These are phyloP conservation scores for Pilatotrama ljubarskyi DNA, from an alignment of 768 basidiomycete genomes.

Conservation along the genomic window DNA sequence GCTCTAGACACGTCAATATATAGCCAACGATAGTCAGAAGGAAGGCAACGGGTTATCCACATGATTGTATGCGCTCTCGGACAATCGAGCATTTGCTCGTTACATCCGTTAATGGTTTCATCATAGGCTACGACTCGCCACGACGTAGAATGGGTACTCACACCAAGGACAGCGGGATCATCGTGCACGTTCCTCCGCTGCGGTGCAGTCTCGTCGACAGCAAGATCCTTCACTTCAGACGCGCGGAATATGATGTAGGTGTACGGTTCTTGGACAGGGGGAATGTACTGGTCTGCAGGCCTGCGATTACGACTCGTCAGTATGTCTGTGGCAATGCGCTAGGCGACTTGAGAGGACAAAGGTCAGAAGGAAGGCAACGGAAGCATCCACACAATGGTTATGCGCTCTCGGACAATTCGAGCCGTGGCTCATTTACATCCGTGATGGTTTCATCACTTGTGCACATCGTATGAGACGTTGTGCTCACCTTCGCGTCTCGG, in stretches of 20 bases:
- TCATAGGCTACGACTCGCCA: constrained; percentile 27
- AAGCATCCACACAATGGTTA: constrained; percentile 52
- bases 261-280: constrained; percentile 81
- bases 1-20: constrained; percentile 8
- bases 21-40: constrained; percentile 42
- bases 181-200: constrained; percentile 66
- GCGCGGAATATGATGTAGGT: constrained; percentile 91
- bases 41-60: constrained; percentile 66
- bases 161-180: constrained; percentile 83
- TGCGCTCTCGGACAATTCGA: constrained; percentile 44
- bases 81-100: constrained; percentile 37
- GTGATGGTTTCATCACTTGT: constrained; percentile 37
- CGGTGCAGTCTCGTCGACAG: constrained; percentile 68
- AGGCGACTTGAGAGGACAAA: neutral
- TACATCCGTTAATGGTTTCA: constrained; percentile 50
- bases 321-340: neutral
- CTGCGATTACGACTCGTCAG: constrained; percentile 40
- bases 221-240: constrained; percentile 86
- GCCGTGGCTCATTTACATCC: constrained; percentile 43
- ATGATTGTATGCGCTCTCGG: constrained; percentile 48
- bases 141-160: constrained; percentile 40
- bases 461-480: neutral
- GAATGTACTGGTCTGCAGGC: constrained; percentile 75
- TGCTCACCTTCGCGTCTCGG: constrained; percentile 76
- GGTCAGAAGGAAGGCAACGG: constrained; percentile 69